A percentile compares a stretch with the other conserved stretches of the same genome.
phyloP scores from a whole-genome alignment of 148 eudicot species.

The Talinum fruticosum region DNA sequence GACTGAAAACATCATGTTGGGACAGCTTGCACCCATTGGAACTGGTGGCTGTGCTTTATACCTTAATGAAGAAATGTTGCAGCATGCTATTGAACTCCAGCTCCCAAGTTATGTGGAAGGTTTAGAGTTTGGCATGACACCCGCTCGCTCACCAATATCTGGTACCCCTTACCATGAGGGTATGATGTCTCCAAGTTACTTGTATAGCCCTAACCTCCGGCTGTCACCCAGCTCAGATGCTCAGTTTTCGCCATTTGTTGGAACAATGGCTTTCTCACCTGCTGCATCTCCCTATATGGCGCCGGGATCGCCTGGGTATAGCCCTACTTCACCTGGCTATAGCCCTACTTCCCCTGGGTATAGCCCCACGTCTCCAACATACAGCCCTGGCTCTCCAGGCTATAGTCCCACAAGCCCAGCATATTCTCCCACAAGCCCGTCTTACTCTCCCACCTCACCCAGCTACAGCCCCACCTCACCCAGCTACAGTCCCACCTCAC shows the following conservation, averaged over 20 bases:
- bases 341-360: slow-evolving; percentile 40
- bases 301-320: slow-evolving; percentile 31
- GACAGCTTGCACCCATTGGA: slow-evolving; percentile 97
- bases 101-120: slow-evolving; percentile 95
- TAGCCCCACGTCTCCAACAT: slow-evolving; percentile 43
- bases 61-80: slow-evolving; percentile 87
- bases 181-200: slow-evolving; percentile 81
- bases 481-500: slow-evolving; percentile 45
- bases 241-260: slow-evolving; percentile 47
- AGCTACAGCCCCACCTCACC: slow-evolving; percentile 35
- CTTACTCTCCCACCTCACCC: slow-evolving; percentile 36
- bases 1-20: slow-evolving; percentile 97
- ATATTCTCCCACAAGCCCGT: slow-evolving; percentile 39
- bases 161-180: slow-evolving; percentile 91
- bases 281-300: slow-evolving; percentile 26
- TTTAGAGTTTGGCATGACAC: slow-evolving; percentile 87
- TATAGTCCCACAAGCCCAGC: slow-evolving; percentile 38
- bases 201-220: slow-evolving; percentile 73
- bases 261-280: slow-evolving; percentile 37
- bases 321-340: slow-evolving; percentile 34
- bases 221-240: slow-evolving; percentile 39
- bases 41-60: slow-evolving; percentile 85
- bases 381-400: slow-evolving; percentile 37
- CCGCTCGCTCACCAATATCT: slow-evolving; percentile 73
- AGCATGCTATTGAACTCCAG: slow-evolving; percentile 88